These are phyloP conservation scores for Curvularia sp. DNA, from an alignment of 2,329 filamentous ascomycete species.

Conservation along the genomic window DNA sequence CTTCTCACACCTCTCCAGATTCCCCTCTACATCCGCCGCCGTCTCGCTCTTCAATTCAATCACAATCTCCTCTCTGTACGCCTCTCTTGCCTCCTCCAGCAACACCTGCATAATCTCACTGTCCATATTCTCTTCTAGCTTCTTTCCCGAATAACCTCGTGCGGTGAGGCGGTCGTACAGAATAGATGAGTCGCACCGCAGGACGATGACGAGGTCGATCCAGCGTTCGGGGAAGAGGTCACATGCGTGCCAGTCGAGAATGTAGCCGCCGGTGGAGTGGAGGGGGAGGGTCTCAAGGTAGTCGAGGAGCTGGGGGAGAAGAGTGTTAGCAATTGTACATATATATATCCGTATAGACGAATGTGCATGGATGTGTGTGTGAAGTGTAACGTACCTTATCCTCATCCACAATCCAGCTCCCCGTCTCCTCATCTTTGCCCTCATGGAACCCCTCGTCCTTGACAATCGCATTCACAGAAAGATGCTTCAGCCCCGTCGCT, in stretches of 20 bases:
- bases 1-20: conserved; percentile 79
- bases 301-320: conserved; percentile 72
- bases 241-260: conserved; percentile 98
- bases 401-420: conserved; percentile 94
- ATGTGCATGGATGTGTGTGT: too few relatives aligned
- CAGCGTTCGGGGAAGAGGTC: conserved; percentile 91
- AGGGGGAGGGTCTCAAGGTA: conserved; percentile 81
- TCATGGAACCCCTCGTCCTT: conserved; percentile 89
- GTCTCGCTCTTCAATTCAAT: conserved; percentile 86
- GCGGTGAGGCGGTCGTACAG: conserved; percentile 84
- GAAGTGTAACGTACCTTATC: conserved; percentile 71
- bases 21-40: conserved; percentile 86
- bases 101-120: conserved; percentile 97
- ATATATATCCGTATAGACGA: too few relatives aligned
- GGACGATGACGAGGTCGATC: conserved; percentile 93
- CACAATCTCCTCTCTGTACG: conserved; percentile 85
- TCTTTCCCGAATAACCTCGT: conserved; percentile 81
- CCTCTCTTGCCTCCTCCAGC: conserved; percentile 85
- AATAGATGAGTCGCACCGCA: conserved; percentile 79
- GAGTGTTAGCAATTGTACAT: background rate
- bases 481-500: conserved; percentile 77
- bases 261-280: conserved; percentile 72
- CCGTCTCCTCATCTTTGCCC: conserved; percentile 82
- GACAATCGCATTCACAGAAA: conserved; percentile 89
- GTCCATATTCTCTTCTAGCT: conserved; percentile 95